A percentile compares a stretch with the other conserved stretches of the same genome.
Conservation (phyloP, 306 rosid species). For the Cicer bijugum region DNA sequence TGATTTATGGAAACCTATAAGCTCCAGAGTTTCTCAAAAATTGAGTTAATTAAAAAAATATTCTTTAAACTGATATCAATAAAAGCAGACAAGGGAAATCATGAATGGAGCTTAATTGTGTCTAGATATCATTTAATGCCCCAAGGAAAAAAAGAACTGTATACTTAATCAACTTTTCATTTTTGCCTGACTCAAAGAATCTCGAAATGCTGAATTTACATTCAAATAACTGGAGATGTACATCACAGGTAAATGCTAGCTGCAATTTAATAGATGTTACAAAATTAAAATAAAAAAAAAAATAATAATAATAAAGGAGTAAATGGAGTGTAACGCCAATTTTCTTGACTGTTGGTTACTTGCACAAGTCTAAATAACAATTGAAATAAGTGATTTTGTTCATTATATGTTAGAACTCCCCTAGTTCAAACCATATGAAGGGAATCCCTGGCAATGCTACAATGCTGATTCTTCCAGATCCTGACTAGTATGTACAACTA, state of each 20-base stretch:
- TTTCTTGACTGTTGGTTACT: background rate
- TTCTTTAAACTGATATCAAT: background rate
- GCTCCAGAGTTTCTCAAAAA: background rate
- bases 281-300: background rate
- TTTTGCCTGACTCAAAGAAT: background rate
- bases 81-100: slow-evolving; percentile 1
- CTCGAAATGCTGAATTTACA: slow-evolving; percentile 2
- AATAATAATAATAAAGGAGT: too few relatives aligned
- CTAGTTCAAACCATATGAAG: slow-evolving; percentile 3
- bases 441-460: slow-evolving; percentile 1
- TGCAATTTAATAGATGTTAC: background rate
- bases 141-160: slow-evolving; percentile 15
- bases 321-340: background rate
- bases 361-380: background rate
- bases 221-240: background rate
- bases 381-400: background rate
- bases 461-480: background rate
- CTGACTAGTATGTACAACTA: background rate
- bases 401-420: background rate
- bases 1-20: slow-evolving; percentile 17
- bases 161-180: slow-evolving; percentile 18
- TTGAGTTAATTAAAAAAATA: background rate
- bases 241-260: background rate
- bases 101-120: background rate
- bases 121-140: slow-evolving; percentile 7